Base-by-base conservation (phyloP, 2,329 filamentous ascomycete genomes). In the Fusarium sp. region DNA sequence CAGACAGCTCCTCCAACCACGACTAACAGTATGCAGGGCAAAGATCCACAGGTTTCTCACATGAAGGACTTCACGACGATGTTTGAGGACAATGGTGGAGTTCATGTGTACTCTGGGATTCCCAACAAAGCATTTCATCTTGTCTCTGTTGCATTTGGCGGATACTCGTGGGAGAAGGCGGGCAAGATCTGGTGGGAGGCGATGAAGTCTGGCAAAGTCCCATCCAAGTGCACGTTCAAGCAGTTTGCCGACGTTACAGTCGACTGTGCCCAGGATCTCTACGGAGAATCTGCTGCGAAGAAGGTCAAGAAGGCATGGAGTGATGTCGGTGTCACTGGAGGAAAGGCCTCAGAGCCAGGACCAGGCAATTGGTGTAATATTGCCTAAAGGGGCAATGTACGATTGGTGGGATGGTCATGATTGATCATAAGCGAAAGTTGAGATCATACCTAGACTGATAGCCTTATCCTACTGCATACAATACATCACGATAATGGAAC, bases 41-140 rank as follows among this genome's bases (percentile, higher is more conserved):
- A 87, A 75, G 88, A 90, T 80, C 86, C 85, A 8, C 88, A 90
- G 74, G 85, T 86, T 0, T 84, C 80, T 64, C 81, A 87, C 78
- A 87, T 89, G 83, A 81, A 80, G 27, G 75, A 84, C 37, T 88
- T 84, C 77, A 79, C 80, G 54, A 72, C 74, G 1, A 85, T 80
- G 4, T 78, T 67, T 5, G 82, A 86, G 9, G 88, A 89, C 77
- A 86, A 87, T 52, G 86, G 87, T 9, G 89, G 88, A 35, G 87
- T 90, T 4, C 88, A 90, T 78, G 80, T 87, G 58, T 88, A 85
- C 79, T 89, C 87, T 7, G 88, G 88, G 7, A 90, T 90, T 52
- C 88, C 88, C 3, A 90, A 90, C 81, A 84, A 85, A 70, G 88
- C 88, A 3, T 90, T 90, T 72, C 88, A 88, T 73, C 84, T 88